Percentiles rank a stretch among this genome's conserved stretches.
Conservation (phyloP, 305 asterid genomes). For the Vinca major region DNA sequence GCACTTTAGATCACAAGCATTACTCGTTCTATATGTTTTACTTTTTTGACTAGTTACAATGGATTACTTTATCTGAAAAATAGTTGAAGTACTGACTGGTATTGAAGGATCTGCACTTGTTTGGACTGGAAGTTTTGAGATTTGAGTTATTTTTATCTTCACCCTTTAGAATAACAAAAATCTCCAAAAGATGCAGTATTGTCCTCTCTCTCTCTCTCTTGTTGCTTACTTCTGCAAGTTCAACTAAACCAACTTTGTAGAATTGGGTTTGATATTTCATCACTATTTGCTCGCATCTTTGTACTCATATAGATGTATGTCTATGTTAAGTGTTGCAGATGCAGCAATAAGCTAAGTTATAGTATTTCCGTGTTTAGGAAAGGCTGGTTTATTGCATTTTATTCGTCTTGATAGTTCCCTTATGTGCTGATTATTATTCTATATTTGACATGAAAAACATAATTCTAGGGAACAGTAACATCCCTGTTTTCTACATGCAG, state of each 20-base stretch:
- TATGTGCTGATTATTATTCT: not conserved
- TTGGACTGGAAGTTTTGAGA: not conserved
- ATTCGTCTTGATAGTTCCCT: not conserved
- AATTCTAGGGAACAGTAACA: not conserved
- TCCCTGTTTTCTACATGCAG: slow-evolving; percentile 27
- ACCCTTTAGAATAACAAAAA: not conserved
- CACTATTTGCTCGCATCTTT: not conserved
- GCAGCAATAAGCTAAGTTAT: not conserved
- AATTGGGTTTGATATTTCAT: not conserved
- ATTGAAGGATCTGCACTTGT: not conserved
- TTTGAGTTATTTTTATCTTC: not conserved
- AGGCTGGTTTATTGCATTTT: not conserved
- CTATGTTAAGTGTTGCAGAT: not conserved
- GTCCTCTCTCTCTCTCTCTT: not conserved
- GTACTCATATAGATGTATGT: not conserved
- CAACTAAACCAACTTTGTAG: not conserved
- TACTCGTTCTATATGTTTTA: not conserved
- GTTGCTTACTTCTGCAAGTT: not conserved
- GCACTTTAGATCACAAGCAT: not conserved
- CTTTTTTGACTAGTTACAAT: too few species aligned
- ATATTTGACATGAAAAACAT: not conserved
- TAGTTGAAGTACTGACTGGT: not conserved
- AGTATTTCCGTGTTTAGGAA: not conserved
- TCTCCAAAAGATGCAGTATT: not conserved
- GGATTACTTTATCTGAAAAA: not conserved